Percentiles rank a stretch among this genome's conserved stretches.
Conservation (phyloP, 805 yeast species). For the Pichia membranifaciens region DNA sequence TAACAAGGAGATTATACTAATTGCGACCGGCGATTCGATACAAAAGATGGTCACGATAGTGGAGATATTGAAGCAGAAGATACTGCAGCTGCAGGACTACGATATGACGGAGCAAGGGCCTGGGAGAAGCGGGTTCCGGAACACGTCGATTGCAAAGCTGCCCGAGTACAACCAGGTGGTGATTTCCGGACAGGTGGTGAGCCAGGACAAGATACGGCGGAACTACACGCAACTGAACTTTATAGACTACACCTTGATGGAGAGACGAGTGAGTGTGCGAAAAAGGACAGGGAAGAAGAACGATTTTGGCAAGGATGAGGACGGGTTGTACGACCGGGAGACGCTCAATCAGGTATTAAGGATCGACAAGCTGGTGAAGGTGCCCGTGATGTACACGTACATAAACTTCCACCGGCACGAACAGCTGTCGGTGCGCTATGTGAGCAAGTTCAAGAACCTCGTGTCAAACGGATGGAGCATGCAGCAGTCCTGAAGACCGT, state of each 20-base stretch:
- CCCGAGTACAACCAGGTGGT: constrained; percentile 5
- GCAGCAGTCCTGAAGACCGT: constrained; percentile 9
- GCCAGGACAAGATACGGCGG: neutral
- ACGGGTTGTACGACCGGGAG: neutral
- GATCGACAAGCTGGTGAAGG: constrained; percentile 12
- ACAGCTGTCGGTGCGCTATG: neutral
- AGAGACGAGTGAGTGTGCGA: neutral
- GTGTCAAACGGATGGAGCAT: constrained; percentile 17
- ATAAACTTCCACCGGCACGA: constrained; percentile 15
- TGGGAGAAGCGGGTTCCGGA: neutral
- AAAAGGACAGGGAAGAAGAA: neutral
- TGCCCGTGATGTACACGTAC: constrained; percentile 25
- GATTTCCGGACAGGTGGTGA: constrained; percentile 4
- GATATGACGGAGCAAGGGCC: neutral
- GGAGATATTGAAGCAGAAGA: constrained; percentile 28
- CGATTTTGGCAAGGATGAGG: neutral
- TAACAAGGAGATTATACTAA: constrained; percentile 15
- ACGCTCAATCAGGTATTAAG: constrained; percentile 7
- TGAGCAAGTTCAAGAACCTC: constrained; percentile 11
- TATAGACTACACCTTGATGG: constrained; percentile 17
- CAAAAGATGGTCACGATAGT: constrained; percentile 28
- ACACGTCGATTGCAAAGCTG: constrained; percentile 16
- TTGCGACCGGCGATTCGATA: constrained; percentile 19
- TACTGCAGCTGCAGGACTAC: constrained; percentile 4
- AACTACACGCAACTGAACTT: constrained; percentile 22